These are phyloP conservation scores for Macadamia integrifolia DNA, from an alignment of 164 flowering plant genomes.

Conservation along the genomic window DNA sequence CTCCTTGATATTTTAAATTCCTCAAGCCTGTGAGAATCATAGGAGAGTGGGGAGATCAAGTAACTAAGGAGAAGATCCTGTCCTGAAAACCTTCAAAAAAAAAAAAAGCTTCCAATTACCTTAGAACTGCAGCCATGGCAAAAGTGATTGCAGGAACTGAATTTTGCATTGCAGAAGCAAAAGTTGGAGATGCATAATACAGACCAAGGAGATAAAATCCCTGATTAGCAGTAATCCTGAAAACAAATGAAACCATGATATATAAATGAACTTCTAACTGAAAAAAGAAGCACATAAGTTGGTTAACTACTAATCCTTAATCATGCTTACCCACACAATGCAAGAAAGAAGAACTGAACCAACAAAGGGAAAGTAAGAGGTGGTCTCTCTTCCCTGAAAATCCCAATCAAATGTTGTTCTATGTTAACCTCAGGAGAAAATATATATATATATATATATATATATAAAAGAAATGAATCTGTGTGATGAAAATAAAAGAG, in stretches of 20 bases:
- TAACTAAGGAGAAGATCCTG: neutral
- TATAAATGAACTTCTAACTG: neutral
- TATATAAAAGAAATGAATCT: neutral
- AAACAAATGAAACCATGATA: conserved; percentile 2
- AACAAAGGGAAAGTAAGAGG: conserved; percentile 60
- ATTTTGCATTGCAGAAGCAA: conserved; percentile 84
- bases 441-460: too few relatives aligned
- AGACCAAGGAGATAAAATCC: conserved; percentile 74
- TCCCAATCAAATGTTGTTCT: neutral
- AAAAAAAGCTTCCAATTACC: conserved; percentile 26
- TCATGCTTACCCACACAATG: conserved; percentile 53
- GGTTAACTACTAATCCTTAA: neutral
- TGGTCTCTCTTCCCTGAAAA: conserved; percentile 66
- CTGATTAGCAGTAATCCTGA: conserved; percentile 79
- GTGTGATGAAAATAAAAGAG: neutral
- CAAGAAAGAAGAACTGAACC: conserved; percentile 67
- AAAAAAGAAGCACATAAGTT: neutral
- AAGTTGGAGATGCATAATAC: conserved; percentile 71
- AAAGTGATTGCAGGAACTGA: conserved; percentile 81
- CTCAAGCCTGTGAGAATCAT: conserved; percentile 41
- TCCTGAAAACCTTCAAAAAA: neutral
- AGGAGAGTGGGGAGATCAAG: neutral
- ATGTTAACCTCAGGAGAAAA: neutral
- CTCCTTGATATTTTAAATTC: conserved; percentile 38
- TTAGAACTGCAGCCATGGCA: conserved; percentile 55